phyloP scores from a whole-genome alignment of 2,329 filamentous ascomycete genomes.

The Trichothecium roseum region DNA sequence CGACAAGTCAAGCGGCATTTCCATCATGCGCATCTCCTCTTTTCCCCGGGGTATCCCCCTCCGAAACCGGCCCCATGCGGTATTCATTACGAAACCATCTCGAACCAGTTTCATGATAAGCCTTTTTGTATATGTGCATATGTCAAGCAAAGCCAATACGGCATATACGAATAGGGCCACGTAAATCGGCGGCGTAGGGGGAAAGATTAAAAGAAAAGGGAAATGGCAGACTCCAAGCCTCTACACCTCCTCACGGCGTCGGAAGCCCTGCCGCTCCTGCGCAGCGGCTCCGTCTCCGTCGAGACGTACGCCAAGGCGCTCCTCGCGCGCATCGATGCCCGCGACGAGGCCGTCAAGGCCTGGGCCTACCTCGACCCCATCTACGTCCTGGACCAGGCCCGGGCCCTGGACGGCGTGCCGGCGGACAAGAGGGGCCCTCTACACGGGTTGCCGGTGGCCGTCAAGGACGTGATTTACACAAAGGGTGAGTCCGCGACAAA shows the following conservation, averaged over 20 bases:
- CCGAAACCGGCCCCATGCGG: too few species aligned
- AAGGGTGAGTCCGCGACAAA: slow-evolving; percentile 26
- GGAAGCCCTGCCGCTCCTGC: slow-evolving; percentile 24
- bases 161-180: too few species aligned
- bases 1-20: too few species aligned
- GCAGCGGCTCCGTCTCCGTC: slow-evolving; percentile 1
- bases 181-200: too few species aligned
- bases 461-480: slow-evolving; percentile 49
- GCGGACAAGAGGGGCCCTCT: slow-evolving; percentile 5
- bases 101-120: too few species aligned
- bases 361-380: slow-evolving; percentile 35
- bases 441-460: slow-evolving; percentile 26
- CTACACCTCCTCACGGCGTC: slow-evolving; percentile 24
- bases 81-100: too few species aligned
- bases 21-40: too few species aligned
- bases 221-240: too few species aligned
- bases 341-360: slow-evolving; percentile 32
- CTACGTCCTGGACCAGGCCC: slow-evolving; percentile 35
- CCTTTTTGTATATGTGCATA: too few species aligned
- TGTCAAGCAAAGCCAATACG: too few species aligned
- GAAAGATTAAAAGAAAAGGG: too few species aligned
- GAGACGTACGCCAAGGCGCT: slow-evolving; percentile 31
- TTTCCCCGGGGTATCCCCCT: too few species aligned
- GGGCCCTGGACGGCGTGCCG: slow-evolving; percentile 27
- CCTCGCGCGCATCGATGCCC: slow-evolving; percentile 27